Evolutionary conservation across 805 yeast species (phyloP), one percentile per base, ranked within the genome.

Genomic region (Lachancea quebecensis): DNA sequence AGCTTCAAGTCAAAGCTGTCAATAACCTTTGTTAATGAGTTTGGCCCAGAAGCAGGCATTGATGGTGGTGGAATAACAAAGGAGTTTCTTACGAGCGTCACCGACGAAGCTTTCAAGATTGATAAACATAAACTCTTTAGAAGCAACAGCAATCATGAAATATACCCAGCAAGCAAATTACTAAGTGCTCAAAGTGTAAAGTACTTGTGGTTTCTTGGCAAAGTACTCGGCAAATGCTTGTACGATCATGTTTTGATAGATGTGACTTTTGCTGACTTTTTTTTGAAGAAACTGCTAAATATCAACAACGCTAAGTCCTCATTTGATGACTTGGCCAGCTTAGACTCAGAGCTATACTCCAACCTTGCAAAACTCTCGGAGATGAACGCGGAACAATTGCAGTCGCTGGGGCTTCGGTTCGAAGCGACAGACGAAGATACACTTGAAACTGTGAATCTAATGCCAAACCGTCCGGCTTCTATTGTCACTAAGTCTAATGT

Each of bases 11-110:
- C 72, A 8, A 71, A 70, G 31, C 62, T 90, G 9, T 68, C 75
- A 1, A 88, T 93, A 1, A 73, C 73, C 12, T 89, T 93, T 58
- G 68, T 69, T 32, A 85, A 86, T 55, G 76, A 83, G 45, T 78
- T 81, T 65, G 95, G 90, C 1, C 69, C 67, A 12, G 75, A 70
- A 31, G 88, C 82, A 0, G 99, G 99, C 1, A 83, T 91, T 36
- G 99, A 91, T 62, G 99, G 99, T 7, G 99, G 98, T 10, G 99
- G 99, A 1, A 70, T 91, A 18, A 90, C 97, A 0, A 90, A 91
- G 60, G 99, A 91, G 57, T 80, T 93, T 50, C 66, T 91, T 45
- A 88, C 91, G 2, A 71, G 82, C 41, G 80, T 88, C 0, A 77
- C 82, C 2, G 69, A 67, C 3, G 86, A 84, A 50, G 90, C 85